These are phyloP conservation scores for Fusarium lyarnte DNA, from an alignment of 2,329 filamentous ascomycete genomes.

Conservation along the genomic window DNA sequence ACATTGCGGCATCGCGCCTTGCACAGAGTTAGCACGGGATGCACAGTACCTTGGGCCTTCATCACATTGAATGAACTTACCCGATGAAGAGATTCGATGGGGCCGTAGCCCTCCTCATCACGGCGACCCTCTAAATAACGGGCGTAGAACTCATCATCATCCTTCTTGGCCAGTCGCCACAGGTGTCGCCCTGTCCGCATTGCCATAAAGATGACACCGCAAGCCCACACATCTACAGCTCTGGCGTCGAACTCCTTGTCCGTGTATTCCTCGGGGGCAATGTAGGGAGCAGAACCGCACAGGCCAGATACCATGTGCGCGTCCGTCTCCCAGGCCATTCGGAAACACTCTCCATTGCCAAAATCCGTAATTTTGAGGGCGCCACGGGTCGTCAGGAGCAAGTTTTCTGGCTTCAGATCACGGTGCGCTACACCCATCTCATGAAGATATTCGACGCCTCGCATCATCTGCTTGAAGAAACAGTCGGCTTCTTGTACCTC, in stretches of 20 bases:
- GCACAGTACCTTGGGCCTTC: not conserved
- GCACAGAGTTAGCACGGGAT: constrained; percentile 18
- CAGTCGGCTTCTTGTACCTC: constrained; percentile 95
- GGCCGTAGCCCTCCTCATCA: constrained; percentile 94
- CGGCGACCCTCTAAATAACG: constrained; percentile 92
- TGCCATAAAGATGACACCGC: constrained; percentile 99
- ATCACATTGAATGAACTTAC: constrained; percentile 65
- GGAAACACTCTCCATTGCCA: constrained; percentile 98
- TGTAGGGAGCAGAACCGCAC: constrained; percentile 96
- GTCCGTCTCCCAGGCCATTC: constrained; percentile 99
- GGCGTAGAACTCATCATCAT: constrained; percentile 97
- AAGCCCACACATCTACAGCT: constrained; percentile 98
- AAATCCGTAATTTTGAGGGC: constrained; percentile 98
- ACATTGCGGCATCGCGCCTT: constrained; percentile 97
- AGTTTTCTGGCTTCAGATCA: constrained; percentile 95
- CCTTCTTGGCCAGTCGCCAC: constrained; percentile 96
- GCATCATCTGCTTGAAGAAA: constrained; percentile 99
- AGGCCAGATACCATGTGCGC: constrained; percentile 98
- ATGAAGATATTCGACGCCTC: constrained; percentile 98
- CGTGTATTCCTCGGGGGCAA: constrained; percentile 94
- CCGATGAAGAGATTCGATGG: constrained; percentile 93
- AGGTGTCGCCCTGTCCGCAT: constrained; percentile 97
- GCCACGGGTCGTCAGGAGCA: constrained; percentile 91
- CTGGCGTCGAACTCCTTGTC: constrained; percentile 96
- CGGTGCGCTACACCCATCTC: constrained; percentile 99